These are phyloP conservation scores for Macadamia integrifolia DNA, from an alignment of 164 flowering plant genomes.

Conservation along the genomic window DNA sequence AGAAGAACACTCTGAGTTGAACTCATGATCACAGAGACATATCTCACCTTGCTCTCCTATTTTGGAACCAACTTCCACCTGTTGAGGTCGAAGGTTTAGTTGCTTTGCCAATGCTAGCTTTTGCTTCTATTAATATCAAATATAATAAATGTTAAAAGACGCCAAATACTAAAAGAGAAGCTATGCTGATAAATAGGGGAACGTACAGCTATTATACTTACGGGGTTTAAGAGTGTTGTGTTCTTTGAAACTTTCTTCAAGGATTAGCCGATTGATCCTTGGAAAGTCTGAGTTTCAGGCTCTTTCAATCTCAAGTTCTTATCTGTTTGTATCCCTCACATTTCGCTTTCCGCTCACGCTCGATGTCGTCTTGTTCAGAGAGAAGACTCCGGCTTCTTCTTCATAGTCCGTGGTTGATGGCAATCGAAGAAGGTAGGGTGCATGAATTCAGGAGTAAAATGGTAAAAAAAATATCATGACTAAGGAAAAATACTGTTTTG, in stretches of 20 bases:
- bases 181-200: too few species aligned
- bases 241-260: slow-evolving; percentile 86
- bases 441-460: too few species aligned
- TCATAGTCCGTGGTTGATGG: slow-evolving; percentile 47
- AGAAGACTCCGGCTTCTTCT: slow-evolving; percentile 59
- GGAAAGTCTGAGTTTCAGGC: slow-evolving; percentile 66
- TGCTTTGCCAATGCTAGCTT: slow-evolving; percentile 74
- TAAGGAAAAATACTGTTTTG: too few species aligned
- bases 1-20: too few species aligned
- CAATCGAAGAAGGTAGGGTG: slow-evolving; percentile 12
- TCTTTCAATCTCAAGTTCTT: slow-evolving; percentile 37
- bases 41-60: slow-evolving; percentile 61
- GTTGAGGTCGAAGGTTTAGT: slow-evolving; percentile 61
- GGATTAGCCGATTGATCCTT: slow-evolving; percentile 71
- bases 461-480: too few species aligned
- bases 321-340: slow-evolving; percentile 35
- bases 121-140: slow-evolving; percentile 56
- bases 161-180: too few species aligned
- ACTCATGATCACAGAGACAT: too few species aligned
- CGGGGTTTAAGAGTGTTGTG: slow-evolving; percentile 80
- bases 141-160: background rate
- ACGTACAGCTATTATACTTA: slow-evolving; percentile 39
- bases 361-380: slow-evolving; percentile 75
- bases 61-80: slow-evolving; percentile 94
- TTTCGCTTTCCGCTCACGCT: slow-evolving; percentile 55